Base-by-base conservation (phyloP, 2,329 filamentous ascomycete species). In the Pseudogymnoascus sp. region DNA sequence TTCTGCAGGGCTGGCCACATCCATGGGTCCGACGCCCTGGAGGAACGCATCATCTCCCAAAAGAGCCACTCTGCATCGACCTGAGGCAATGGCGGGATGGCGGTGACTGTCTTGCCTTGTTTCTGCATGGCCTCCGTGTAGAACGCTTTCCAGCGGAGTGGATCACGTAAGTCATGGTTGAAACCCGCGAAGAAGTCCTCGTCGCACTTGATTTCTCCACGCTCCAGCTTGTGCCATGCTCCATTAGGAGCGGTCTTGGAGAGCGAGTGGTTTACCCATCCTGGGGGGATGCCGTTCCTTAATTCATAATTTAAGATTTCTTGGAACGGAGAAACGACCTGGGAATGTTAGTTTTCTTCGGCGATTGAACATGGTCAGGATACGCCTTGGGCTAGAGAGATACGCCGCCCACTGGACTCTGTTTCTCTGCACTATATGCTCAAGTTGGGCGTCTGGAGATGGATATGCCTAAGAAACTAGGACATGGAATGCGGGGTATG, bases 191-290 rank as follows among this genome's bases (percentile, higher is more conserved):
- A 97, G 80, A 93, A 97, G 7, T 77, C 75, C 11, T 82, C 79
- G 72, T 96, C 87, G 74, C 97, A 80, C 25, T 83, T 79, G 65
- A 96, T 88, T 66, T 91, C 86, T 65, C 93, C 93, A 64, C 89
- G 87, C 75, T 99, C 95, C 53, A 97, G 82, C 46, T 83, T 84
- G 72, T 96, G 92, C 93, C 93, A 97, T 73, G 85, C 88, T 42
- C 95, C 95, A 68, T 86, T 77, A 1, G 91, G 92, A 0, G 88
- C 85, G 2, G 89, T 87, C 69, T 84, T 84, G 61, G 91, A 91
- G 72, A 97, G 95, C 69, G 89, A 89, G 77, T 89, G 88, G 79
- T 97, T 97, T 70, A 97, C 83, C 88, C 92, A 97, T 72, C 93
- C 93, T 3, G 86, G 82, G 0, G 93, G 93, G 60, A 97, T 93